These are phyloP conservation scores for Trypanosoma vivax DNA, from an alignment of 208 protist genomes.

Conservation along the genomic window DNA sequence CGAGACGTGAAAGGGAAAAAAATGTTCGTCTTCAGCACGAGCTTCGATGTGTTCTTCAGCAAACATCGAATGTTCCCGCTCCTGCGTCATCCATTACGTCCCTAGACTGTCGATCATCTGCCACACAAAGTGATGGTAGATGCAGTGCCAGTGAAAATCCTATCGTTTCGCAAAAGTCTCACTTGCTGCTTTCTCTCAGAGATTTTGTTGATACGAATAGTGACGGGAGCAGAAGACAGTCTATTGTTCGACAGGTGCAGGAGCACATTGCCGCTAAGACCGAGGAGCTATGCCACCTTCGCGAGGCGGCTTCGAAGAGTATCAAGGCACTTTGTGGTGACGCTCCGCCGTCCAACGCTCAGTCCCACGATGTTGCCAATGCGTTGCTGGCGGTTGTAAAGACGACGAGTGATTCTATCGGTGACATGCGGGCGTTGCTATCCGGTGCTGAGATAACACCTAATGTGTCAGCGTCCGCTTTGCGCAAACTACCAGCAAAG, in stretches of 20 bases:
- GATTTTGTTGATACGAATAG: slow-evolving; percentile 8
- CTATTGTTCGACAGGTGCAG: slow-evolving; percentile 24
- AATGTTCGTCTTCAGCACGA: slow-evolving; percentile 3
- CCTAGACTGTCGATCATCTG: too few species aligned
- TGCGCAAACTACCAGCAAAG: slow-evolving; percentile 1
- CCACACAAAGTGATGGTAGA: neutral
- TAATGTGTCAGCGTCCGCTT: neutral
- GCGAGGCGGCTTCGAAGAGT: slow-evolving; percentile 21
- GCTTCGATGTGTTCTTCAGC: neutral
- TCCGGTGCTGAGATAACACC: neutral
- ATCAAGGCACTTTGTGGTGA: slow-evolving; percentile 39
- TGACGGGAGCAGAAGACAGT: neutral
- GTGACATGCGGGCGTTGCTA: slow-evolving; percentile 2
- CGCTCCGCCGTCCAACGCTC: neutral
- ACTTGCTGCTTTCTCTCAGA: slow-evolving; percentile 10
- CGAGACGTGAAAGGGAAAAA: neutral
- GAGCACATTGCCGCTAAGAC: slow-evolving; percentile 16
- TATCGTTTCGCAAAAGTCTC: neutral
- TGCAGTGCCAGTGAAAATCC: neutral
- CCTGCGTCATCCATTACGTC: too few species aligned
- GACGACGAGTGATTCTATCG: slow-evolving; percentile 13
- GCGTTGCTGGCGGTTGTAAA: slow-evolving; percentile 5
- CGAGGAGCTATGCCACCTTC: slow-evolving; percentile 24
- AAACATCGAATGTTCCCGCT: neutral
- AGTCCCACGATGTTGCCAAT: slow-evolving; percentile 7